These are phyloP conservation scores for Acanthamoeba triangularis DNA, from an alignment of 208 protist genomes.

Conservation along the genomic window DNA sequence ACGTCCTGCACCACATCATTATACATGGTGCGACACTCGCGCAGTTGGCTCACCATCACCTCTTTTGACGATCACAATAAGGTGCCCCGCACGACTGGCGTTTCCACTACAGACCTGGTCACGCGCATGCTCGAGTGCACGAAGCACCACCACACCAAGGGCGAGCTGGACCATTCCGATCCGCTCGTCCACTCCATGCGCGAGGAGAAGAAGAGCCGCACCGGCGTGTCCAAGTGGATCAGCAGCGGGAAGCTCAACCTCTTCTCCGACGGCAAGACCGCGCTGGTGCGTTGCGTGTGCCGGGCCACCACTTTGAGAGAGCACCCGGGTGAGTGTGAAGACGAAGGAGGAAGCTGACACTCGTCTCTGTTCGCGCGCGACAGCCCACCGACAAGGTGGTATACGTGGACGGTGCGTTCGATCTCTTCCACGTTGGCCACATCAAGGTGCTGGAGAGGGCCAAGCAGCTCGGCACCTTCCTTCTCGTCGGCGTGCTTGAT, in stretches of 20 bases:
- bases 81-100: slow-evolving; percentile 93
- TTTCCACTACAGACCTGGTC: slow-evolving; percentile 99
- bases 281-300: slow-evolving; percentile 85
- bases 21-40: neutral
- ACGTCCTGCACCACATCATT: neutral
- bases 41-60: neutral
- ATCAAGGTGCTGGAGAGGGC: slow-evolving; percentile 96
- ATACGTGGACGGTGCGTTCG: slow-evolving; percentile 98
- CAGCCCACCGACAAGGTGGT: slow-evolving; percentile 94
- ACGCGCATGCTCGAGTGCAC: slow-evolving; percentile 98
- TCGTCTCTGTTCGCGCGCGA: neutral
- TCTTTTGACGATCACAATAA: neutral
- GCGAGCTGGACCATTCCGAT: neutral
- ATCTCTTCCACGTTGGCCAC: slow-evolving; percentile 98
- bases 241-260: slow-evolving; percentile 49
- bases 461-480: slow-evolving; percentile 95
- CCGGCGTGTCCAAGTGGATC: slow-evolving; percentile 84
- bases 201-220: slow-evolving; percentile 49
- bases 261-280: slow-evolving; percentile 93
- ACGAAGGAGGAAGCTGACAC: neutral
- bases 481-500: slow-evolving; percentile 98
- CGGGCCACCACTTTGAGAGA: too few species aligned
- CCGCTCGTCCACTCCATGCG: neutral
- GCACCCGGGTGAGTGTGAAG: too few species aligned
- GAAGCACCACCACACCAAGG: slow-evolving; percentile 87